Percentiles rank a stretch among this genome's conserved stretches.
Conservation (phyloP, 2,329 filamentous ascomycete genomes). For the Scytalidium sp. region DNA sequence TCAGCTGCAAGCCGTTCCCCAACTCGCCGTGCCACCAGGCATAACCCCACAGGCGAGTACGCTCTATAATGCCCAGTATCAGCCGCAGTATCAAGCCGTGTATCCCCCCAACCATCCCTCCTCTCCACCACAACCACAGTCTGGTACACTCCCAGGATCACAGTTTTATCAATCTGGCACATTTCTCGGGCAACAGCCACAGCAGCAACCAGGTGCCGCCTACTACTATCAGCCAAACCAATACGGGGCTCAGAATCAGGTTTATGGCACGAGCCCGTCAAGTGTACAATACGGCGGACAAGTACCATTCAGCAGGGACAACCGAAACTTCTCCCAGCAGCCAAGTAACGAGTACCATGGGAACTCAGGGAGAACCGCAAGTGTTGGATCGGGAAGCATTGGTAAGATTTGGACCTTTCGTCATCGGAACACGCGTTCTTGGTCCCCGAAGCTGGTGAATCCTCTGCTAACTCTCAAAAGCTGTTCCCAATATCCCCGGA, state of each 20-base stretch:
- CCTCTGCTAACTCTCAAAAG: not conserved
- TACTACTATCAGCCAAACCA: constrained; percentile 21
- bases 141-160: constrained; percentile 7
- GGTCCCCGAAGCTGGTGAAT: not conserved
- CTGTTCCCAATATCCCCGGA: constrained; percentile 30
- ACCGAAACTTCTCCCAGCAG: constrained; percentile 10
- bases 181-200: constrained; percentile 16
- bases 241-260: constrained; percentile 19
- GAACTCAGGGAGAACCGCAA: constrained; percentile 2
- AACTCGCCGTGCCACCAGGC: constrained; percentile 13
- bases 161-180: constrained; percentile 23
- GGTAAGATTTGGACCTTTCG: constrained; percentile 21
- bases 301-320: constrained; percentile 15
- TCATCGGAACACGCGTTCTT: constrained; percentile 3
- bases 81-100: constrained; percentile 19
- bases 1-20: constrained; percentile 17
- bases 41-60: constrained; percentile 13
- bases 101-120: constrained; percentile 17
- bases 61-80: constrained; percentile 22
- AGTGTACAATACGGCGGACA: constrained; percentile 15
- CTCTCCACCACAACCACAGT: constrained; percentile 12
- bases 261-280: constrained; percentile 13
- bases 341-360: constrained; percentile 12
- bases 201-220: constrained; percentile 15
- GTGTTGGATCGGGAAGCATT: constrained; percentile 15